phyloP scores from a whole-genome alignment of 805 yeast species.

The Lipomyces spencermartinsiae region DNA sequence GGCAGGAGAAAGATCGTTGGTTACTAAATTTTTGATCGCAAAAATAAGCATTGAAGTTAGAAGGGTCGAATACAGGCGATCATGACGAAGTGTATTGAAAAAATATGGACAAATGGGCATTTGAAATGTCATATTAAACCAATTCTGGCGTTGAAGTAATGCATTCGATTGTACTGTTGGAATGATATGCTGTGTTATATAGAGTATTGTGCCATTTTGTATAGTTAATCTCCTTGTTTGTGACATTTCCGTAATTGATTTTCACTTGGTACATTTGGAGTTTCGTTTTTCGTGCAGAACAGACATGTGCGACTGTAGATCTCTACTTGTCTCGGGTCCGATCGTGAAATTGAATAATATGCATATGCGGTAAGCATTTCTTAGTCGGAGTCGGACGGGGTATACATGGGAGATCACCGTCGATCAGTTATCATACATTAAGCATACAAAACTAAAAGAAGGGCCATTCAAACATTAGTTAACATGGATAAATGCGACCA shows the following conservation, averaged over 20 bases:
- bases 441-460: neutral
- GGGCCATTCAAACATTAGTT: neutral
- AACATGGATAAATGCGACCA: neutral
- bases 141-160: neutral
- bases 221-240: neutral
- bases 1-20: slow-evolving; percentile 96
- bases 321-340: neutral
- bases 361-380: neutral
- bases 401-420: neutral
- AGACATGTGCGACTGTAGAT: neutral
- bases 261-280: neutral
- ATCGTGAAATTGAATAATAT: neutral
- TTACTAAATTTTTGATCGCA: slow-evolving; percentile 51
- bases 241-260: neutral
- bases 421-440: neutral
- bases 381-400: neutral
- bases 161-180: neutral
- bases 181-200: neutral
- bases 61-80: neutral
- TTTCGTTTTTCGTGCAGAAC: neutral
- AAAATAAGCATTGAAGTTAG: neutral
- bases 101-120: neutral
- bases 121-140: neutral
- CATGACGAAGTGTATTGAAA: neutral
- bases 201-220: neutral